A percentile compares a stretch with the other conserved stretches of the same genome.
These are phyloP conservation scores for Penicillium sp. DNA, from an alignment of 2,329 filamentous ascomycete species.

Conservation along the genomic window DNA sequence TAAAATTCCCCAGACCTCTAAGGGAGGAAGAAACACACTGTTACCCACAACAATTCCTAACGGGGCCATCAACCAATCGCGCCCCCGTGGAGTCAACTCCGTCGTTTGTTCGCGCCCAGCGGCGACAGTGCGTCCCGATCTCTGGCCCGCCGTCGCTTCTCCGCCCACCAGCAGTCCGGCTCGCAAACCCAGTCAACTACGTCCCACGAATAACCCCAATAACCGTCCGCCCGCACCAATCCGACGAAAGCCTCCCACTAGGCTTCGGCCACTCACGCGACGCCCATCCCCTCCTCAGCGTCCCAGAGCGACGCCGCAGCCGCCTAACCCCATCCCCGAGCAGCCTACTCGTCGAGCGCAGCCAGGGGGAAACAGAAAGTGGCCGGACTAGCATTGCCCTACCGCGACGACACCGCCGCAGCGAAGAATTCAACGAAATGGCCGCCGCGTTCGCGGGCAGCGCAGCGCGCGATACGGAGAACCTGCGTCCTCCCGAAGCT, in stretches of 20 bases:
- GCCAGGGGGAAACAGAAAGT: conserved; percentile 39
- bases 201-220: conserved; percentile 48
- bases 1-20: conserved; percentile 11
- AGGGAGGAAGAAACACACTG: conserved; percentile 8
- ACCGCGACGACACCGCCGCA: conserved; percentile 38
- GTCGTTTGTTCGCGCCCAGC: conserved; percentile 16
- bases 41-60: conserved; percentile 3
- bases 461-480: conserved; percentile 22
- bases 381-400: conserved; percentile 47
- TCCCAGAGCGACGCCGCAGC: conserved; percentile 50
- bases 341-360: conserved; percentile 44
- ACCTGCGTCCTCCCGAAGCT: conserved; percentile 25
- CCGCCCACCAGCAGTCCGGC: conserved; percentile 41
- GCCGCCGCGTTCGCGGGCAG: conserved; percentile 21
- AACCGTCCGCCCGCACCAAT: conserved; percentile 32
- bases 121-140: conserved; percentile 20
- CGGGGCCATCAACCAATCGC: conserved; percentile 2
- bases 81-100: conserved; percentile 16
- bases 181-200: conserved; percentile 56
- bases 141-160: conserved; percentile 20
- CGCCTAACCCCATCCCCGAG: conserved; percentile 42
- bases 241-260: conserved; percentile 29
- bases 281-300: conserved; percentile 49
- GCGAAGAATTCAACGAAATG: conserved; percentile 22
- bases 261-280: conserved; percentile 35